phyloP scores from a whole-genome alignment of 176 grass and related monocot genomes.

The Guadua angustifolia region DNA sequence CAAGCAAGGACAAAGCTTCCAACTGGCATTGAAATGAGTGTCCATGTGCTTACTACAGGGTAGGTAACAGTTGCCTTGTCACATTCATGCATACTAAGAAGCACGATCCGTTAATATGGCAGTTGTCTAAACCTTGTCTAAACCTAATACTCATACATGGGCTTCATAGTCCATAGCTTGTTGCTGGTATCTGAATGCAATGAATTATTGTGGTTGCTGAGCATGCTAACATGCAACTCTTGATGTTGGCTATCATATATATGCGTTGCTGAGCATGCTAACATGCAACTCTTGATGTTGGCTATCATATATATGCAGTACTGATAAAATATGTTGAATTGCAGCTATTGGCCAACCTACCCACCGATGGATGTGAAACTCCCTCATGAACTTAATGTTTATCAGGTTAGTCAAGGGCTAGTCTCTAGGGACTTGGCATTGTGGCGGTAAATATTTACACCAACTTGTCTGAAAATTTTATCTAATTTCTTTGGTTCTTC shows the following conservation, averaged over 20 bases:
- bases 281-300: constrained; percentile 21
- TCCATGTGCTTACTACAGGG: constrained; percentile 98
- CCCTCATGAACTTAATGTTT: constrained; percentile 96
- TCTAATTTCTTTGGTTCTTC: neutral
- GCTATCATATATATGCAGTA: constrained; percentile 8
- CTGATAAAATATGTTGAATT: constrained; percentile 49
- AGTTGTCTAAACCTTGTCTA: constrained; percentile 30
- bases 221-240: neutral
- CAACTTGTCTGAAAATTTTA: constrained; percentile 20
- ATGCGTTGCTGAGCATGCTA: constrained; percentile 25
- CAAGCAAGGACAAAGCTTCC: constrained; percentile 98
- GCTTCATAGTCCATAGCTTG: constrained; percentile 14
- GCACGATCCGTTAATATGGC: neutral
- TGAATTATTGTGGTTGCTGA: constrained; percentile 17
- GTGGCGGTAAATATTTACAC: constrained; percentile 24
- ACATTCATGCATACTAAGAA: neutral
- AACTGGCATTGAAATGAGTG: constrained; percentile 97
- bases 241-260: constrained; percentile 25
- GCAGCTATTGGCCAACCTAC: constrained; percentile 98
- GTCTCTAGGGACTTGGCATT: constrained; percentile 5
- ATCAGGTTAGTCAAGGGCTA: constrained; percentile 70
- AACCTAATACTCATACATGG: constrained; percentile 10
- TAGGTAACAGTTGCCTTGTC: constrained; percentile 38
- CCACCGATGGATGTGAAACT: constrained; percentile 97
- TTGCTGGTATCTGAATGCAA: constrained; percentile 27